Base-by-base conservation (phyloP, 129 eudicot genomes). In the Gnaphalium uliginosum region DNA sequence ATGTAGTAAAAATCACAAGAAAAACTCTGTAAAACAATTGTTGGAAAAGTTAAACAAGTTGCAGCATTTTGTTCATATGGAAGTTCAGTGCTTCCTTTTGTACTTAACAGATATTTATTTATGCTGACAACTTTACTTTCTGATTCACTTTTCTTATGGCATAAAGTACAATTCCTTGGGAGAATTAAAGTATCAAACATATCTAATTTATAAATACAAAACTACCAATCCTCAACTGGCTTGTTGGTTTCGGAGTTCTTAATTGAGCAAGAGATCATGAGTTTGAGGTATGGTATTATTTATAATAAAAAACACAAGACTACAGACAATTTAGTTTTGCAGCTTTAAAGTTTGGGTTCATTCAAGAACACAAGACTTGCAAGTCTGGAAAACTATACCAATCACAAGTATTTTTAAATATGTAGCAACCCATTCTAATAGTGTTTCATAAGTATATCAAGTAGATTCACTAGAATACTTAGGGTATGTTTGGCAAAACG, bases 1-100 rank as follows among this genome's bases (percentile, higher is more conserved):
- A 65, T 66, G 68, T 32, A 26, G 68, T 73, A 64, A 72, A 46
- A 56, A 65, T 63, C 73, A 14, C 68, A 64, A 24, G 13, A 61
- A 25, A 74, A 74, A 10, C n/a, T 68, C 8, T 39, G 46, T 6
- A 43, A 59, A 26, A 11, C 6, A 68, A 59, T 27, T 53, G 21
- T 18, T 17, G 41, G 19, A 4, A n/a, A 53, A 53, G 19, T 17
- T 53, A 19, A 18, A 19, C 59, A 53, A 18, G 59, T 53, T 53
- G 22, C 24, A 19, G 61, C 13, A 0, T 21, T 56, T 17, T 56
- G 61, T 22, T 22, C 9, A 56, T 56, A 56, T 8, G 26, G 61
- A n/a, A 21, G 26, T 21, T 56, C 61, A 56, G 25, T 56, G 13
- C 21, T 19, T 56, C 25, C 61, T 7, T 21, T 56, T 17, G 60